Evolutionary conservation across 495 filamentous ascomycete species (phyloP).

Genomic region (Coniosporium apollinis): DNA sequence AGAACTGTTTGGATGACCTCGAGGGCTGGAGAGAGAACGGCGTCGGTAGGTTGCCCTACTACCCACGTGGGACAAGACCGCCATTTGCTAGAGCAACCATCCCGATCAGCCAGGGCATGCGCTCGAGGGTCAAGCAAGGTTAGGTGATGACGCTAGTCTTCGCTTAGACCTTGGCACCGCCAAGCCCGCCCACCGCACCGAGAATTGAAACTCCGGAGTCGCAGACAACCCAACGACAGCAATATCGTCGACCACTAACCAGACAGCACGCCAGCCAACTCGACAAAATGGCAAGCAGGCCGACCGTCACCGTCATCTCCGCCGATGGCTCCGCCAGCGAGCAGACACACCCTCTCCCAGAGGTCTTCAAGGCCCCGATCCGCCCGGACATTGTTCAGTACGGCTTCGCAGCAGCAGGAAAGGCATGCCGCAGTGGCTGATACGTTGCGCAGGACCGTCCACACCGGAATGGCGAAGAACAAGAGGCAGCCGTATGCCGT

Average conservation of each 20-base stretch:
- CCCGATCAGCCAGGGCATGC: too few species aligned
- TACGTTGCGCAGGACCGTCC: constrained; percentile 45
- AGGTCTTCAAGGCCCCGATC: constrained; percentile 91
- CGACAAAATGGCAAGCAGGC: constrained; percentile 71
- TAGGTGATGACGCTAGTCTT: too few species aligned
- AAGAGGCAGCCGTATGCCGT: constrained; percentile 98
- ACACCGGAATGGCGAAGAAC: constrained; percentile 99
- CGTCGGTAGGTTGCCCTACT: too few species aligned
- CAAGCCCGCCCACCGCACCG: too few species aligned
- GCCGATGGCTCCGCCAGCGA: constrained; percentile 83
- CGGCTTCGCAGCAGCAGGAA: constrained; percentile 9
- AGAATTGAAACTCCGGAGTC: too few species aligned
- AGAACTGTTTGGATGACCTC: too few species aligned
- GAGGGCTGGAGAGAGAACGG: too few species aligned
- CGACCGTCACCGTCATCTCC: constrained; percentile 84
- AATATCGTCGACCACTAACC: not conserved
- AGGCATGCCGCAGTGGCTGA: constrained; percentile 23
- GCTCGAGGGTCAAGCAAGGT: too few species aligned
- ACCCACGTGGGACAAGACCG: too few species aligned
- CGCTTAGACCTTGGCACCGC: too few species aligned
- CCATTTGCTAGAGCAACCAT: too few species aligned
- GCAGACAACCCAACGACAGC: not conserved
- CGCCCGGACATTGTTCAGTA: constrained; percentile 97
- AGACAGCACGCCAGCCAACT: too few species aligned
- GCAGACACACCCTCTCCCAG: constrained; percentile 72